Evolutionary conservation across 192 early-diverging fungal species (phyloP), one percentile per base, ranked within the genome.

Genomic region (Backusella sp.): DNA sequence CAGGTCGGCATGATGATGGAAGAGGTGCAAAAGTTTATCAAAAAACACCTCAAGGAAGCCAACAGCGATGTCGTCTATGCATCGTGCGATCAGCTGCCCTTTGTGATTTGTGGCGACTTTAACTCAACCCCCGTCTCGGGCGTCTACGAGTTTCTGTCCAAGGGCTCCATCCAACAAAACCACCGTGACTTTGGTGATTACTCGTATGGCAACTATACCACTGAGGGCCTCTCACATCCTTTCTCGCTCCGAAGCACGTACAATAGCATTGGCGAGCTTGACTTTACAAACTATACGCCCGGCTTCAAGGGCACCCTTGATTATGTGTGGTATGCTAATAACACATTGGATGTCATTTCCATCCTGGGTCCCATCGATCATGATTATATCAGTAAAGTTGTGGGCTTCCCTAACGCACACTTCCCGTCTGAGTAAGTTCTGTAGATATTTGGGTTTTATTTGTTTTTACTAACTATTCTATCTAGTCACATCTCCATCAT

Each of bases 321-420:
- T 86, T 97, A 97, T 77, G 94, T 99, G 66, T 99, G 94, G 92
- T 95, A 95, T 83, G 87, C 92, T 5, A 91, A 86, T 19, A 90
- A 89, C 37, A 90, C 91, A 26, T 83, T 98, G 23, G 87, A 82
- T 14, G 90, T 95, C 9, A 88, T 94, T 11, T 95, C 95, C 5
- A 75, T 98, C 15, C 77, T 99, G 73, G 92, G 92, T 14, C 88
- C 88, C 52, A 82, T 99, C 8, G 97, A 99, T 71, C 88, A 88
- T 62, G 90, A 90, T 74, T 98, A 97, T 82, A 76, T 92, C 56
- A 82, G 79, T 21, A 90, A 90, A 49, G 84, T 83, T 3, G 96
- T 99, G 44, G 96, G 98, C 14, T 97, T 98, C 83, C 98, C 98
- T 17, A 97, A 96, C 73, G 86, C 92, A 1, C 96, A 99, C 79